phyloP scores from a whole-genome alignment of 148 eudicot species.

The Camellia japonica region DNA sequence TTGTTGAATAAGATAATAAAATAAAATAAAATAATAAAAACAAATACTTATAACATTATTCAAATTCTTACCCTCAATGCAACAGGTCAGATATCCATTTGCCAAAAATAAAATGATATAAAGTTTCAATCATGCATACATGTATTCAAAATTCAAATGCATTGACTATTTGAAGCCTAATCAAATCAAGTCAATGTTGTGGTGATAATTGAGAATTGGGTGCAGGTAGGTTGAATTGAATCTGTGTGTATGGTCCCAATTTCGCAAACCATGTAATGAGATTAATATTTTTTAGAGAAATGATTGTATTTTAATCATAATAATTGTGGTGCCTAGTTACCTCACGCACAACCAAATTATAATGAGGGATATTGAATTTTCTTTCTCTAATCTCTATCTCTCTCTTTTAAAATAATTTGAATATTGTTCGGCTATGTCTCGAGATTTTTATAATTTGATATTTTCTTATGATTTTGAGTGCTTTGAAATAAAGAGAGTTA shows the following conservation, averaged over 20 bases:
- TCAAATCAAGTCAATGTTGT: no score
- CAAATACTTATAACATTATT: background rate
- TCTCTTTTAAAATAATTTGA: background rate
- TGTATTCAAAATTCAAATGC: background rate
- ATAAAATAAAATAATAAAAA: no score
- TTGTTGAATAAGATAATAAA: no score
- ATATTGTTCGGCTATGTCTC: no score
- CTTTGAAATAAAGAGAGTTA: no score
- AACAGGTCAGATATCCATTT: background rate
- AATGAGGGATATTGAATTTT: background rate
- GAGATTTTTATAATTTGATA: no score
- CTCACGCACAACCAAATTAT: background rate
- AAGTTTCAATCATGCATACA: background rate
- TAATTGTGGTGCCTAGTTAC: no score
- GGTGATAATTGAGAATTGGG: no score
- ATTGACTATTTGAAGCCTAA: background rate
- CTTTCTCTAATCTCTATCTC: no score
- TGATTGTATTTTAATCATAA: background rate
- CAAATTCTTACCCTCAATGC: background rate
- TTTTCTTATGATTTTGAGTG: background rate
- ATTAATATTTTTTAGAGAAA: no score
- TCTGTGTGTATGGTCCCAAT: no score
- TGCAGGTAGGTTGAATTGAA: no score
- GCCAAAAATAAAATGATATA: background rate
- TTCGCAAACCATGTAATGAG: background rate